Conservation (phyloP, 768 basidiomycete genomes). For the Tylopilus subfusipes region DNA sequence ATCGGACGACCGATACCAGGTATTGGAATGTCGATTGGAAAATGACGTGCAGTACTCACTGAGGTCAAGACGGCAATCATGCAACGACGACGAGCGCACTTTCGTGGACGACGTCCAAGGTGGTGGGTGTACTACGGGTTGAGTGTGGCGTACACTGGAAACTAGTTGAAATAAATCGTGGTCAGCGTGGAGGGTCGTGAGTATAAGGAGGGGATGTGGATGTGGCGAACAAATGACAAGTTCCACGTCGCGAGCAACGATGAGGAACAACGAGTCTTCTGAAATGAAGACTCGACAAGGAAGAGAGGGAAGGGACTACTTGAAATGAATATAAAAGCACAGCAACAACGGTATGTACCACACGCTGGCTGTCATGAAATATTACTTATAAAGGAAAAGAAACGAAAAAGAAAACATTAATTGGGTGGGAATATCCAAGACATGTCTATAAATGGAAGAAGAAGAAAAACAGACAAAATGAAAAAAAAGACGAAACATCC, state of each 20-base stretch:
- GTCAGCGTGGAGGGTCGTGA: conserved; percentile 39
- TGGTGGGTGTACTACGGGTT: conserved; percentile 30
- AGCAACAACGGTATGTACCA: conserved; percentile 20
- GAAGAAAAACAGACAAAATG: neutral
- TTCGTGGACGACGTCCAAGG: conserved; percentile 38
- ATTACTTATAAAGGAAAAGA: conserved; percentile 5
- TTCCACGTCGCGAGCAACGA: conserved; percentile 24
- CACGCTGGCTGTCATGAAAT: conserved; percentile 10
- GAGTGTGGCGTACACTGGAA: conserved; percentile 29
- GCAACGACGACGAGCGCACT: conserved; percentile 36
- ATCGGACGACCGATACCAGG: neutral
- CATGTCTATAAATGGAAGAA: conserved; percentile 19
- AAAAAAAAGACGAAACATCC: conserved; percentile 5
- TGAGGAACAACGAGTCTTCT: conserved; percentile 22
- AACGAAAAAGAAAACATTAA: conserved; percentile 9
- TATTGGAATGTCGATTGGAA: neutral
- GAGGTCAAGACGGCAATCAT: conserved; percentile 37
- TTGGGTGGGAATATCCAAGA: neutral
- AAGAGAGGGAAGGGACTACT: conserved; percentile 20
- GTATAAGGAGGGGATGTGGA: conserved; percentile 21
- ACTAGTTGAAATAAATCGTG: conserved; percentile 35
- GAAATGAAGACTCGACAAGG: conserved; percentile 25
- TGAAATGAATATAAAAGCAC: conserved; percentile 35
- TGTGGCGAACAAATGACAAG: conserved; percentile 17
- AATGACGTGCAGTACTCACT: conserved; percentile 31